Evolutionary conservation across 2,329 filamentous ascomycete genomes (phyloP), one percentile per base, ranked within the genome.

Genomic region (Calonectria henricotiae): DNA sequence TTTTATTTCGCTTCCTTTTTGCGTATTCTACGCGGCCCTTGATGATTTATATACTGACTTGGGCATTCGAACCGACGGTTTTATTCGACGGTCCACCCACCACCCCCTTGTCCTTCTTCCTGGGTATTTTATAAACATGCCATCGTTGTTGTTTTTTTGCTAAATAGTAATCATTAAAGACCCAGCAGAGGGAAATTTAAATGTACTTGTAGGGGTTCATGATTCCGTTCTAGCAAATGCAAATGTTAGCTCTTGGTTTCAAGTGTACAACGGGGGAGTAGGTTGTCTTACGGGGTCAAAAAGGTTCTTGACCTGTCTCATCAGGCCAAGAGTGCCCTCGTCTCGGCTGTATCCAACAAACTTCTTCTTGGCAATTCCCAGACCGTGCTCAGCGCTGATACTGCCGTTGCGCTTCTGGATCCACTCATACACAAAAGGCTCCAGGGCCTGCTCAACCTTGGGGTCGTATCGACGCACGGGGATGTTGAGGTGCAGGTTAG

Each of bases 161-260:
- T 44, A 25, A 30, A 44, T 37, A 12, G 17, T 49, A 23, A 11
- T 41, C n/a, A 46, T 51, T 43, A 20, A 60, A 65, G 44, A 37
- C 47, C 43, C 54, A 65, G 3, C 27, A n/a, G 60, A 46, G 68
- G 55, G 62, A 71, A 70, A 73, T 44, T 39, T 67, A 92, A 75
- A 98, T 93, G 82, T 98, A 98, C 85, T 98, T 98, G 87, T 98
- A 98, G 0, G 96, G 96, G 84, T 98, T 98, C 94, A 98, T 97
- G 83, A 98, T 98, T 58, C 95, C 95, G 76, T 98, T 98, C 94
- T 97, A 78, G 25, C 63, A 11, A 55, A 80, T 78, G 74, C 73
- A 49, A 68, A 44, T 44, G 62, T 66, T 32, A 66, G 64, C 15
- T 41, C 46, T 25, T 30, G 46, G 30, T 25, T 32, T 65, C 55